Evolutionary conservation across 331 rosid species (phyloP), one percentile per base, ranked within the genome.

Genomic region (Malus hybrid): DNA sequence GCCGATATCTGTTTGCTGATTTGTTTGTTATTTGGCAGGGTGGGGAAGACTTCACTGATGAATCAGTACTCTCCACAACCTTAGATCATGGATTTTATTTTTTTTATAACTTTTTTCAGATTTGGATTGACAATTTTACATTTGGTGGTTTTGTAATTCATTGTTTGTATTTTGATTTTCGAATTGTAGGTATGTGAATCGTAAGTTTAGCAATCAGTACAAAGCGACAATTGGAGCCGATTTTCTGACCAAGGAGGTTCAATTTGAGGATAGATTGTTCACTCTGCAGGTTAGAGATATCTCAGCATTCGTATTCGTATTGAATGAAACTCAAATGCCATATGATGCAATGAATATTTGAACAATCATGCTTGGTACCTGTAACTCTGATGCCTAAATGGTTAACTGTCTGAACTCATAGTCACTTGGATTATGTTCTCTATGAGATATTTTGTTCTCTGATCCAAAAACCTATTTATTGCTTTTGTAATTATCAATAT

Each of bases 171-270:
- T 76, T 46, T 46, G n/a, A 2, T 39, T 34, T n/a, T 61, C 14
- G 68, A 46, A 73, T 68, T 62, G 42, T 80, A 95, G 99, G 90
- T 95, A 95, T 75, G 99, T 95, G 88, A 95, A 95, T 81, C 97
- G 93, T 28, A 95, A 95, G 85, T 95, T 95, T 75, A 95, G 99
- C 67, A 95, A 95, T 88, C 99, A 95, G 90, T 95, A 95, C 78
- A 95, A 95, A 80, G 97, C 99, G 16, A 95, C 99, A 33, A 95
- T 92, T 54, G 99, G 99, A 80, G 99, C 99, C 9, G 99, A 95
- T 86, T 95, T 95, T 83, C 96, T 95, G 68, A 95, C 99, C 65
- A 92, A 95, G 91, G 99, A 95, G 86, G 97, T 95, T 88, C 99
- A 92, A 57, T 91, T 95, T 82, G 99, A 95, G 76, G 99, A 95